phyloP scores from a whole-genome alignment of 176 grass and related monocot genomes.

The Musa beccarii region DNA sequence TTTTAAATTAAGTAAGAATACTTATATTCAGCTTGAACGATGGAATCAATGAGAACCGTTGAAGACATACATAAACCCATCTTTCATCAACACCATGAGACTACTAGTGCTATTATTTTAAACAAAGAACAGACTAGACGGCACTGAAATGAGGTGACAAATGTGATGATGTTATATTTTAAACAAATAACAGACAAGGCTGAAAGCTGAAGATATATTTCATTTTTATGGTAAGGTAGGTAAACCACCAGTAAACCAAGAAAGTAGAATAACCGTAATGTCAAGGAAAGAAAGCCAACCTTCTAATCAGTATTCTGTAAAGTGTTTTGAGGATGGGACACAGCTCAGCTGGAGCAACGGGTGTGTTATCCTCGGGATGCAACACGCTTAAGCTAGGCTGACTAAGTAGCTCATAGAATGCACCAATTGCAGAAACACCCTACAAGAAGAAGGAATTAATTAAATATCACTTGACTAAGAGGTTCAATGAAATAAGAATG shows the following conservation, averaged over 20 bases:
- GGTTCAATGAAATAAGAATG: background rate
- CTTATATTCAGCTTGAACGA: too few species aligned
- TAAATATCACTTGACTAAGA: slow-evolving; percentile 2
- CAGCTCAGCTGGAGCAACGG: slow-evolving; percentile 77
- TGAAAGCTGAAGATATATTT: too few species aligned
- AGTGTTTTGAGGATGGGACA: slow-evolving; percentile 92
- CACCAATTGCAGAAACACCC: slow-evolving; percentile 93
- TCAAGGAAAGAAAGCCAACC: slow-evolving; percentile 16
- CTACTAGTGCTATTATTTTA: too few species aligned
- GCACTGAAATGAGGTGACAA: too few species aligned
- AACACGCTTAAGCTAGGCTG: slow-evolving; percentile 75
- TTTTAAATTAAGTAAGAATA: background rate
- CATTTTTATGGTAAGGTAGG: too few species aligned
- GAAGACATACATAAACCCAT: too few species aligned
- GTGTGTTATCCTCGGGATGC: slow-evolving; percentile 86
- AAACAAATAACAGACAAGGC: too few species aligned
- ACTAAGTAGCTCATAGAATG: slow-evolving; percentile 92
- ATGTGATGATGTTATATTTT: too few species aligned
- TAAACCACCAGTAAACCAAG: too few species aligned
- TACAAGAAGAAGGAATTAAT: slow-evolving; percentile 18
- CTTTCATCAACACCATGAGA: too few species aligned
- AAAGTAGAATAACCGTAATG: background rate
- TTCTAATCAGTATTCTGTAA: slow-evolving; percentile 83
- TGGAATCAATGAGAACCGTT: too few species aligned
- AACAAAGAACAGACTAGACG: too few species aligned